Evolutionary conservation across 2,329 filamentous ascomycete genomes (phyloP), one percentile per base, ranked within the genome.

Genomic region (Phaeosphaeria sp.): DNA sequence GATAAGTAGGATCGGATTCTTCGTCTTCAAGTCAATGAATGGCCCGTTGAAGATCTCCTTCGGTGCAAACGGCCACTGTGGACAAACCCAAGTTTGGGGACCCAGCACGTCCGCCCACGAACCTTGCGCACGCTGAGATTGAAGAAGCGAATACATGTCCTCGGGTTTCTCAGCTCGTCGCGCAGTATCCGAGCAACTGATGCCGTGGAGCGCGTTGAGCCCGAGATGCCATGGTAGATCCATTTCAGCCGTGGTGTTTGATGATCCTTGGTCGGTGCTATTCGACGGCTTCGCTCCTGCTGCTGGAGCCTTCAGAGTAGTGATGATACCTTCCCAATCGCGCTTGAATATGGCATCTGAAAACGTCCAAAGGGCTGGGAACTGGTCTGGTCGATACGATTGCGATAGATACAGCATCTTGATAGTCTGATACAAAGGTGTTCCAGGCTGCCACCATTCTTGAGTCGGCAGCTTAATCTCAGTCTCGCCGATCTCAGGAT

Each of bases 41-140:
- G 60, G 60, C 0, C 63, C 63, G 7, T 36, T 48, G 36, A 58
- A 67, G 23, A 54, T 55, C 57, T 67, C 66, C 27, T 55, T 58
- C 6, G 62, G 65, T 1, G 52, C 11, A 46, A 52, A 23, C 39
- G 44, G 10, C 23, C 30, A 47, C 49, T 56, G 7, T 10, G 56
- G 27, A 22, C 61, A 65, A 22, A 58, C 60, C 65, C 65, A 67
- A 25, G 41, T 49, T 39, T 6, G 20, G 18, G 18, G 52, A 13
- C 13, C 39, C 30, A 17, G 36, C 20, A 7, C 41, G 11, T 15
- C 20, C 27, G 10, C n/a, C 21, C 27, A 43, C 7, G 11, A 59
- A 4, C 51, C 50, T 6, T 36, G 21, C 1, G 48, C 23, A 3
- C 41, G 23, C 11, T 53, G 17, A 15, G 57, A 33, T 10, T 52